These are phyloP conservation scores for Grigorovia transvaalensis DNA, from an alignment of 805 yeast species.

Conservation along the genomic window DNA sequence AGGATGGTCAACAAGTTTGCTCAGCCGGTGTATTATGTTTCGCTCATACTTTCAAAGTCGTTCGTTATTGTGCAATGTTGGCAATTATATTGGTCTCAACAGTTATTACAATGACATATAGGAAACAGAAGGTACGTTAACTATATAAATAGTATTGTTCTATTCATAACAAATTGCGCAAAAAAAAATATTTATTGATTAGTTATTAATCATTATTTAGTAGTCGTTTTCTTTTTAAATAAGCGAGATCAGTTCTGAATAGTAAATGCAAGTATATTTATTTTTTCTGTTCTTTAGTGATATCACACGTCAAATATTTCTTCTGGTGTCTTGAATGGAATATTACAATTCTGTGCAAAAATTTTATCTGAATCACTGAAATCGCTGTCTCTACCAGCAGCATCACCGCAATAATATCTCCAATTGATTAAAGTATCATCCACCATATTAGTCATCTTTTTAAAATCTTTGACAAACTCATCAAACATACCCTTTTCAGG, in stretches of 20 bases:
- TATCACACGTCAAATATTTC: slow-evolving; percentile 35
- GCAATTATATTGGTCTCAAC: not conserved
- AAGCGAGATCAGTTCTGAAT: too few species aligned
- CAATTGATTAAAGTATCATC: slow-evolving; percentile 4
- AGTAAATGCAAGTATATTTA: not conserved
- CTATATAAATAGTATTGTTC: not conserved
- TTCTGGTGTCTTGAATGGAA: slow-evolving; percentile 64
- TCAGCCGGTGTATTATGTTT: slow-evolving; percentile 39
- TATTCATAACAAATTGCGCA: too few species aligned
- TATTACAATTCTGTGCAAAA: slow-evolving; percentile 52
- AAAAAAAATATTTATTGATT: too few species aligned
- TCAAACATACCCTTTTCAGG: slow-evolving; percentile 76
- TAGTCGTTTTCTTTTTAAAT: too few species aligned
- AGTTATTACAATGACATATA: not conserved
- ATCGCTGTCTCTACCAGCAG: slow-evolving; percentile 77
- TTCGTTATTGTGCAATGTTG: not conserved
- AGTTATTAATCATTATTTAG: too few species aligned
- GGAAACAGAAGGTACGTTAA: not conserved
- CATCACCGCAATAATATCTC: slow-evolving; percentile 75
- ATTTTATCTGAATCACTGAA: slow-evolving; percentile 67
- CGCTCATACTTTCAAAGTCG: slow-evolving; percentile 29
- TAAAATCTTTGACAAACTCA: slow-evolving; percentile 35
- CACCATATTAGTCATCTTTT: not conserved
- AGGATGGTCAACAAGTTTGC: slow-evolving; percentile 35
- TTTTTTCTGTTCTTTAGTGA: not conserved